Evolutionary conservation across 306 rosid genomes (phyloP).

Genomic region (Dalbergia cultrata): DNA sequence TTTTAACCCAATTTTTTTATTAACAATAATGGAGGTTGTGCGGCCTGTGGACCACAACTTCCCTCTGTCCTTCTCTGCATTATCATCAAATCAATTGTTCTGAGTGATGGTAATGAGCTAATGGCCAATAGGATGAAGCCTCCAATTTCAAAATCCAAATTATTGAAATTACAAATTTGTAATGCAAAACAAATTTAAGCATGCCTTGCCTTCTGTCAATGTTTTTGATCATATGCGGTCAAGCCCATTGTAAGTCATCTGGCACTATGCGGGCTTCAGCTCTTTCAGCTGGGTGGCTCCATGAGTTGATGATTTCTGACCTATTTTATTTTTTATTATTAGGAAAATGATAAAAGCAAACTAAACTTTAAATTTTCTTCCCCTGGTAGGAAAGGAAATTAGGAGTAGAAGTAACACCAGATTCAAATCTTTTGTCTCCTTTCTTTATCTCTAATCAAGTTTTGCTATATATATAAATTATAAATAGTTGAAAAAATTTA

Average conservation of each 20-base stretch:
- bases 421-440: too few relatives aligned
- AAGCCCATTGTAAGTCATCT: neutral
- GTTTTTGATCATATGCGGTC: neutral
- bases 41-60: neutral
- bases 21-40: slow-evolving; percentile 40
- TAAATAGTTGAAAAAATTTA: too few relatives aligned
- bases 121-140: neutral
- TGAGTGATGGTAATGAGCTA: neutral
- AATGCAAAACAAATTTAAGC: neutral
- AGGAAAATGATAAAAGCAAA: neutral
- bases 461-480: too few relatives aligned
- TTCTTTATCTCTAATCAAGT: too few relatives aligned
- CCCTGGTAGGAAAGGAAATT: neutral
- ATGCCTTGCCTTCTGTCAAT: neutral
- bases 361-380: neutral
- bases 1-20: slow-evolving; percentile 3
- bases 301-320: neutral
- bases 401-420: neutral
- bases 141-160: neutral
- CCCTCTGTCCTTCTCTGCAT: neutral
- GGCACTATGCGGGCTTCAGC: neutral
- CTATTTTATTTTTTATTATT: neutral
- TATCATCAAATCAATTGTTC: neutral
- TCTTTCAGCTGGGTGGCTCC: neutral
- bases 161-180: neutral